These are phyloP conservation scores for Clitopilus passeckerianus DNA, from an alignment of 768 basidiomycete genomes.

Conservation along the genomic window DNA sequence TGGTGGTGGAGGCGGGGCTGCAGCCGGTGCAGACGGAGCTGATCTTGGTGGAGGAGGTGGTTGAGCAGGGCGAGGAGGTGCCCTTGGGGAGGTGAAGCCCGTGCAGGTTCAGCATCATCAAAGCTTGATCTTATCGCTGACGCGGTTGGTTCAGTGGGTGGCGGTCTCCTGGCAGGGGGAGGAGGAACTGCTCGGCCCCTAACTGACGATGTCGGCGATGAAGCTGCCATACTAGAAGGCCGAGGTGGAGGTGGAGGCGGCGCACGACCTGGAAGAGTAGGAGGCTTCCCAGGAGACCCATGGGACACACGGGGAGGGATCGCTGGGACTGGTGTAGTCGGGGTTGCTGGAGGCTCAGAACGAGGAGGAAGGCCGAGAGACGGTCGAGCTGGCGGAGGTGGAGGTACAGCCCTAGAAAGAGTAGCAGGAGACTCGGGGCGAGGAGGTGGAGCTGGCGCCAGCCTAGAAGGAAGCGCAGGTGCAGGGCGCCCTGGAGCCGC, in stretches of 20 bases:
- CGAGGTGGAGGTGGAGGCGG: slow-evolving; percentile 1
- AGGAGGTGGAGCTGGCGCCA: slow-evolving; percentile 19
- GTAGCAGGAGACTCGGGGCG: slow-evolving; percentile 4
- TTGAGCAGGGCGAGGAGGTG: slow-evolving; percentile 34
- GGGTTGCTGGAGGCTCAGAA: slow-evolving; percentile 28
- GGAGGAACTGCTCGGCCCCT: background rate
- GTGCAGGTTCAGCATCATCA: background rate
- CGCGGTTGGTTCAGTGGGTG: background rate
- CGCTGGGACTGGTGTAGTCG: slow-evolving; percentile 24
- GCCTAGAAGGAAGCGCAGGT: slow-evolving; percentile 16
- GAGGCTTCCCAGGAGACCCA: background rate
- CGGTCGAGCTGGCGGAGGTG: slow-evolving; percentile 20
- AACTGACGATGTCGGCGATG: background rate
- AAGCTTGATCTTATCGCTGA: background rate
- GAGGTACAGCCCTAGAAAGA: slow-evolving; percentile 21
- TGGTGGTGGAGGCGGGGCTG: slow-evolving; percentile 12
- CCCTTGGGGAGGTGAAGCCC: slow-evolving; percentile 10
- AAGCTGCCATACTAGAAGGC: background rate
- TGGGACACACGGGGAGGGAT: slow-evolving; percentile 5
- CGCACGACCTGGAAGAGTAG: slow-evolving; percentile 10
- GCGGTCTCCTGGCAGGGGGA: background rate
- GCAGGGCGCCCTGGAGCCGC: slow-evolving; percentile 30
- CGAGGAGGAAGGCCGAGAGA: slow-evolving; percentile 3
- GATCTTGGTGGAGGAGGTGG: slow-evolving; percentile 20
- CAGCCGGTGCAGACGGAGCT: slow-evolving; percentile 14